Evolutionary conservation across 2,329 filamentous ascomycete species (phyloP), one percentile per base, ranked within the genome.

Genomic region (Fusarium chlamydosporum): DNA sequence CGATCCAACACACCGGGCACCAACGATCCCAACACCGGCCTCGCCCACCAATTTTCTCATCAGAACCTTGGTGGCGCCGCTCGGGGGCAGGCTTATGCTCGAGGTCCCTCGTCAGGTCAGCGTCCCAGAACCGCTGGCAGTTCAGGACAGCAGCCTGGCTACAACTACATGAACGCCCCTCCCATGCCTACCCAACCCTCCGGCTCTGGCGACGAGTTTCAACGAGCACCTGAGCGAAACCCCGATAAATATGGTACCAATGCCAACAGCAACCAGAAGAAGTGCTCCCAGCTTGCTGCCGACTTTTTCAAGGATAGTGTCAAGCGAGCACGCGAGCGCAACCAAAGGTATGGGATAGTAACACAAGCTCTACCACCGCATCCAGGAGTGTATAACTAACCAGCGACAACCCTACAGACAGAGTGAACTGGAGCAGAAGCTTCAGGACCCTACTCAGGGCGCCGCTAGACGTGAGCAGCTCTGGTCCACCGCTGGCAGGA

Each of bases 241-340:
- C 93, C 94, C 4, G 93, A 96, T 76, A 92, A 92, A 76, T 91
- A 89, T 72, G 88, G 88, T 34, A 77, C 84, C 56, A 86, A 87
- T 71, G 84, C 88, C 70, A 89, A 90, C 75, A 89, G 89, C 77
- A 91, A 91, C 77, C 88, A 91, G 81, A 90, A 90, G 81, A 90
- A 89, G 76, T 91, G 89, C 77, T 87, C 86, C 15, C 87, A 89
- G 75, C 78, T 90, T 76, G 92, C 96, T 38, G 89, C 91, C 58
- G 94, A 96, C 74, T 98, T 98, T 84, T 99, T 98, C 88, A 96
- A 97, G 82, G 95, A 99, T 81, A 98, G 95, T 78, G 96, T 99
- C 57, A 95, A 97, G 84, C 89, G 96, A 74, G 96, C 96, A 52
- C 89, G 95, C 72, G 96, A 98, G 82, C 90, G 96, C 61, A 99